phyloP scores from a whole-genome alignment of 2,329 filamentous ascomycete genomes.

The Bisporella sp. region DNA sequence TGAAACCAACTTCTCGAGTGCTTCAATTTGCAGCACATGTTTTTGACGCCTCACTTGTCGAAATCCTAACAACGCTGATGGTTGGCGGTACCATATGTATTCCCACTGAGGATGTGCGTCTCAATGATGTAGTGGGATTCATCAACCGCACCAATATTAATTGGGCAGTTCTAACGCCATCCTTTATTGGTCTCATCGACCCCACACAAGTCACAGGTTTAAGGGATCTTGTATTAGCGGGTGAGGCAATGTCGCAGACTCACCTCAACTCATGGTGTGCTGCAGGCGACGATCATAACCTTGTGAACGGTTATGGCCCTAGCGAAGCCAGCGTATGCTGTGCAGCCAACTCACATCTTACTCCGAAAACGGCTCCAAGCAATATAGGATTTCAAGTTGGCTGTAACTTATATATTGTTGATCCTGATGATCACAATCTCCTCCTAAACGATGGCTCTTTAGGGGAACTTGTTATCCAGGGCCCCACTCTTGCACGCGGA shows the following conservation, averaged over 20 bases:
- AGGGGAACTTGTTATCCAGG: conserved; percentile 33
- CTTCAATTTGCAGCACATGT: conserved; percentile 13
- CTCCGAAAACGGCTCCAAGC: neutral
- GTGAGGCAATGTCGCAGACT: too few species aligned
- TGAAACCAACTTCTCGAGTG: too few species aligned
- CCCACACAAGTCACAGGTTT: too few species aligned
- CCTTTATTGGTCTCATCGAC: neutral
- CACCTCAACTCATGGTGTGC: too few species aligned
- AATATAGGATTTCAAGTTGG: neutral
- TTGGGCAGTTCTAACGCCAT: conserved; percentile 15
- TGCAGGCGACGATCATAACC: too few species aligned
- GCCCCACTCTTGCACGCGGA: conserved; percentile 30
- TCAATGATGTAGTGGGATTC: conserved; percentile 12
- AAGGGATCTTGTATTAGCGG: too few species aligned
- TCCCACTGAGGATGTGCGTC: conserved; percentile 12
- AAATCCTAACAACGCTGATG: conserved; percentile 15
- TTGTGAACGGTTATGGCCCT: too few species aligned
- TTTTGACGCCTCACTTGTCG: conserved; percentile 14
- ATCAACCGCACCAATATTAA: conserved; percentile 12
- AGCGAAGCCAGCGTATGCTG: too few species aligned
- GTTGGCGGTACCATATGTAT: conserved; percentile 17
- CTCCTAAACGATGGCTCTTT: conserved; percentile 25
- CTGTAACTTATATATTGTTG: conserved; percentile 29
- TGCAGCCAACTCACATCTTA: too few species aligned
- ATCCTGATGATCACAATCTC: conserved; percentile 30